Evolutionary conservation across 352 stramenopile genomes (phyloP), one percentile per base, ranked within the genome.

Genomic region (Bremia lactucae): DNA sequence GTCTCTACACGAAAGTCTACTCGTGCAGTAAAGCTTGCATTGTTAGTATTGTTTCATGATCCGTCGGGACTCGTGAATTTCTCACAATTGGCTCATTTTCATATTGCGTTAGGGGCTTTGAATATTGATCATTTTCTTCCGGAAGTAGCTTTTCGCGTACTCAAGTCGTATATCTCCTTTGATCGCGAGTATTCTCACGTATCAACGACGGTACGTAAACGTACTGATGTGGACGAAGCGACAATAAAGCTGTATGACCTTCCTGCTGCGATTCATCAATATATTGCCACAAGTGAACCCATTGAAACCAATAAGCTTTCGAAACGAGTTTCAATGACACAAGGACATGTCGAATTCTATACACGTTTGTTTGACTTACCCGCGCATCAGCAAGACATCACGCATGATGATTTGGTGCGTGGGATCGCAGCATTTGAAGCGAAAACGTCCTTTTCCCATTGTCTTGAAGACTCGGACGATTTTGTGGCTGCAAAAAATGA

Each of bases 31-130:
- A 49, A 75, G 21, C 65, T 89, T 3, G 81, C 72, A 7, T 52
- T 82, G 35, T 63, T 70, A 14, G 56, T 93, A 25, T 46, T 93
- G 9, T 77, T 89, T 29, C 76, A 85, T 34, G 71, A 89, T 34
- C 59, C 57, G 6, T 84, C 73, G 0, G 74, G 73, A 2, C 62
- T 90, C 4, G 67, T 89, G 22, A 93, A 90, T 42, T 93, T 93
- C 31, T 93, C 80, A 2, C 80, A 93, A 55, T 90, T 93, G 60
- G 80, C 77, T 15, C 75, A 93, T 46, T 93, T 93, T 23, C 77
- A 93, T 50, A 93, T 93, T 42, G 72, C 74, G 8, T 52, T 90
- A 3, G 68, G 69, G 4, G 61, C 72, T 25, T 71, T 71, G 3
- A 83, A 70, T 34, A 69, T 80, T 13, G 75, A 89, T 25, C 80